These are phyloP conservation scores for Phytophthora citrophthora DNA, from an alignment of 352 stramenopile species.

Conservation along the genomic window DNA sequence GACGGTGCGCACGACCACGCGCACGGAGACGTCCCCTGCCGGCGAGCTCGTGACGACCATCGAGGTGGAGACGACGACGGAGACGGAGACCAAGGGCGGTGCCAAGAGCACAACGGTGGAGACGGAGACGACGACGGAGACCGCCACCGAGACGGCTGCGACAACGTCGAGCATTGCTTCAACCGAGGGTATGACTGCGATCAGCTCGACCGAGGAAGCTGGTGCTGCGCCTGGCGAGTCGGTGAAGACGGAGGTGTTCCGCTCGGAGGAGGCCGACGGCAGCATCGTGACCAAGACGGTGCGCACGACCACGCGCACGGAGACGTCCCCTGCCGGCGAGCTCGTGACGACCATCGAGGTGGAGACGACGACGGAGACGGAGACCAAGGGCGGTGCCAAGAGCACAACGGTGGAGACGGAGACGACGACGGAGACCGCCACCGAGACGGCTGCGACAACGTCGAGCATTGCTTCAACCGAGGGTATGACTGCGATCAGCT, in stretches of 20 bases:
- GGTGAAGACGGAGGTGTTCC: neutral
- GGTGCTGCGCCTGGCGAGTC: neutral
- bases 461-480: slow-evolving; percentile 16
- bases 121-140: neutral
- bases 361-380: neutral
- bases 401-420: slow-evolving; percentile 19
- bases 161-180: neutral
- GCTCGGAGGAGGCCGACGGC: neutral
- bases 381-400: slow-evolving; percentile 12
- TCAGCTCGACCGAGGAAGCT: neutral
- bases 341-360: neutral
- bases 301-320: neutral
- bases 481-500: slow-evolving; percentile 14
- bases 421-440: slow-evolving; percentile 18
- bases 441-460: slow-evolving; percentile 11
- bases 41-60: too few relatives aligned
- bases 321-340: neutral
- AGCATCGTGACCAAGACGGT: neutral
- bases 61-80: neutral
- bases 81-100: neutral
- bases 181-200: neutral
- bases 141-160: neutral
- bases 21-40: too few relatives aligned
- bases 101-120: neutral
- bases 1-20: slow-evolving; percentile 26